phyloP scores from a whole-genome alignment of 2,329 filamentous ascomycete species.

The Colletotrichum plurivorum region DNA sequence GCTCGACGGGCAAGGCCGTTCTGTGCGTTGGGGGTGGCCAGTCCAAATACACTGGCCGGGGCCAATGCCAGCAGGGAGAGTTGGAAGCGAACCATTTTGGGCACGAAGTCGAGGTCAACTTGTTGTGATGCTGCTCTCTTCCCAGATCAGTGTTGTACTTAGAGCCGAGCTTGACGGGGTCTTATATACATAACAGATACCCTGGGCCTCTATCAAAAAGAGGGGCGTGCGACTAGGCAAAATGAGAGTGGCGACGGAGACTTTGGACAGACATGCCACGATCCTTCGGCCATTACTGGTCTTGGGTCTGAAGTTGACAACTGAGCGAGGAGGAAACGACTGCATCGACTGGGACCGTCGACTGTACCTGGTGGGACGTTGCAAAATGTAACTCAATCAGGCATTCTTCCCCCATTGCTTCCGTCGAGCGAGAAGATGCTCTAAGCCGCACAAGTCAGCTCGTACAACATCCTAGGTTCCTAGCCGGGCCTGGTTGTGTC shows the following conservation, averaged over 20 bases:
- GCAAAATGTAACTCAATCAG: neutral
- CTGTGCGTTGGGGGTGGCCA: conserved; percentile 1
- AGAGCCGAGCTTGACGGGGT: too few species aligned
- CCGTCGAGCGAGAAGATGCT: neutral
- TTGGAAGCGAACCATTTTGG: conserved; percentile 3
- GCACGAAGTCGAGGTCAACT: neutral
- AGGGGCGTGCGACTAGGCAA: neutral
- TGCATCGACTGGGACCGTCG: too few species aligned
- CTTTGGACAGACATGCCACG: too few species aligned
- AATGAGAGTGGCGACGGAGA: too few species aligned
- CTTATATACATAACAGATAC: too few species aligned
- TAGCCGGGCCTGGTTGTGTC: neutral
- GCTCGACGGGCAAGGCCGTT: conserved; percentile 9
- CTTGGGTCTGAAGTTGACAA: too few species aligned
- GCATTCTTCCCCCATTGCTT: neutral
- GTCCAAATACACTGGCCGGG: conserved; percentile 21
- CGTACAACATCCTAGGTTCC: neutral
- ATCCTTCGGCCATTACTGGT: too few species aligned
- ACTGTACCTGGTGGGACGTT: neutral
- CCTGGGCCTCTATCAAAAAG: neutral
- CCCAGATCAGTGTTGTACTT: too few species aligned
- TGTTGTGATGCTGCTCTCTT: neutral
- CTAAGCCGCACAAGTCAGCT: neutral
- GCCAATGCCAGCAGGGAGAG: conserved; percentile 19
- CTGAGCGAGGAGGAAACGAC: too few species aligned